Conservation (phyloP, 2,329 filamentous ascomycete species). For the Exophiala bonariae region DNA sequence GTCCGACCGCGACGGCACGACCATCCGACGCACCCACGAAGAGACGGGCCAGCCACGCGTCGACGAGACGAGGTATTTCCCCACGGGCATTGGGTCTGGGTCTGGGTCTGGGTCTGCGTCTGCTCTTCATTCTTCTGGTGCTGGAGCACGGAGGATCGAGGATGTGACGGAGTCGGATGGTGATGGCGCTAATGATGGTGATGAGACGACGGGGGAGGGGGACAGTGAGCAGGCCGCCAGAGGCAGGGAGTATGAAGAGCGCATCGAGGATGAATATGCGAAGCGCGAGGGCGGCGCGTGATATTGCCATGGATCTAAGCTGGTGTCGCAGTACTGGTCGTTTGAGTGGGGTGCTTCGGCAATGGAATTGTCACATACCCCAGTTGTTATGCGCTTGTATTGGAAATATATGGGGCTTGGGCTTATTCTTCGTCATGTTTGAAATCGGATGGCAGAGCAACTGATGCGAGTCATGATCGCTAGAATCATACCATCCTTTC, state of each 20-base stretch:
- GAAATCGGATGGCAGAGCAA: too few species aligned
- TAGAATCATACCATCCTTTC: too few species aligned
- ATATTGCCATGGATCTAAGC: constrained; percentile 20
- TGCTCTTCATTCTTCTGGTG: background rate
- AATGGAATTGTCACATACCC: too few species aligned
- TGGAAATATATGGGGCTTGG: constrained; percentile 9
- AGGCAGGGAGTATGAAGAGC: constrained; percentile 45
- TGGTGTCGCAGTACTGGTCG: too few species aligned
- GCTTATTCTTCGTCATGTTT: background rate
- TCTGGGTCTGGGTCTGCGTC: background rate
- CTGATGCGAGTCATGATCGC: too few species aligned
- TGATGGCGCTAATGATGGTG: background rate
- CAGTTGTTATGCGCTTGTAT: too few species aligned
- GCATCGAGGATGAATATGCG: constrained; percentile 49
- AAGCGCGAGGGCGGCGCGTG: constrained; percentile 45
- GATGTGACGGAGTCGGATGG: constrained; percentile 18
- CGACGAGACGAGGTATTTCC: constrained; percentile 14
- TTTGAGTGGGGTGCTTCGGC: too few species aligned
- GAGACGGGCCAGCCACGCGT: constrained; percentile 14
- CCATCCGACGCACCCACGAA: constrained; percentile 11
- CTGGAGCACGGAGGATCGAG: constrained; percentile 8
- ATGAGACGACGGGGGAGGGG: constrained; percentile 7
- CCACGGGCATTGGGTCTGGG: background rate
- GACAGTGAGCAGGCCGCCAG: constrained; percentile 40
- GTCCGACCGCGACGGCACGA: constrained; percentile 20